Conservation (phyloP, 169 alveolate genomes). For the Plasmodium ovale region DNA sequence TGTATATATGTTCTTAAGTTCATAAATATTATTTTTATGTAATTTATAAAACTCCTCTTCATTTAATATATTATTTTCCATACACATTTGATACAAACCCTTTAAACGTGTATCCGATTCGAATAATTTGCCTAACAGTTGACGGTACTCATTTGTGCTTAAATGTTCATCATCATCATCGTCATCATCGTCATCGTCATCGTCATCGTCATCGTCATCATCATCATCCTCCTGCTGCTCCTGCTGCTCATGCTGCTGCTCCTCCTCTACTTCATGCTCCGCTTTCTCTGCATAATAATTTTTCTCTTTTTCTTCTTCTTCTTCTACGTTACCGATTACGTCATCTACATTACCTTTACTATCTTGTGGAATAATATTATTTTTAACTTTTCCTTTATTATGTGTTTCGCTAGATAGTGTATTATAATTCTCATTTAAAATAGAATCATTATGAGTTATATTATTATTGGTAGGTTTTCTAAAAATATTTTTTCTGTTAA, state of each 20-base stretch:
- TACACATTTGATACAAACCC: conserved; percentile 47
- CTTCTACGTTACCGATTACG: conserved; percentile 2
- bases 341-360: no score
- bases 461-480: no score
- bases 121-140: conserved; percentile 13
- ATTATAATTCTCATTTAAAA: not conserved
- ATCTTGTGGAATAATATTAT: not conserved
- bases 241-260: no score
- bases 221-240: no score
- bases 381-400: not conserved
- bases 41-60: conserved; percentile 54
- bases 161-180: not conserved
- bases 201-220: not conserved
- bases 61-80: conserved; percentile 49
- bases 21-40: conserved; percentile 48
- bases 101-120: conserved; percentile 29
- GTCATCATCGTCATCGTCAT: not conserved
- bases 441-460: not conserved
- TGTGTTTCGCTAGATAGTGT: not conserved
- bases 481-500: no score
- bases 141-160: conserved; percentile 9
- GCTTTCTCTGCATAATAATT: not conserved
- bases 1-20: conserved; percentile 9
- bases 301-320: not conserved
- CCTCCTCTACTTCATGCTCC: not conserved